Percentiles rank a stretch among this genome's conserved stretches.
Evolutionary conservation across 139 green algal species (phyloP).

Genomic region (Coelastrella sp.): DNA sequence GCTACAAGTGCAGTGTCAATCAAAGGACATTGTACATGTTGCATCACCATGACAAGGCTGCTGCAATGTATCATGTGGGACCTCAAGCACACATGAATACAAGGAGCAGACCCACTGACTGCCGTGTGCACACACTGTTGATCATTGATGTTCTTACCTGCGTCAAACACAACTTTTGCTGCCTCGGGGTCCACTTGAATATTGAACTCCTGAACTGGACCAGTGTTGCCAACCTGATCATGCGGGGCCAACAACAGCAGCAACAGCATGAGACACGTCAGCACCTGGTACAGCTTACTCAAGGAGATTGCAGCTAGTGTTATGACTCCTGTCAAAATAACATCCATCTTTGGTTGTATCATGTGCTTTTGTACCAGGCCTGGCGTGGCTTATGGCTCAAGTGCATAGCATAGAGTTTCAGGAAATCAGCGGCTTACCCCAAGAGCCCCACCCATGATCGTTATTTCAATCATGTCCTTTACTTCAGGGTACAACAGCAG

Average conservation of each 20-base stretch:
- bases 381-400: too few relatives aligned
- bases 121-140: not conserved
- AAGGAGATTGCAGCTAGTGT: not conserved
- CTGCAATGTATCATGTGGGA: too few relatives aligned
- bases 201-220: constrained; percentile 87
- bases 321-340: too few relatives aligned
- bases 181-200: constrained; percentile 88
- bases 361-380: too few relatives aligned
- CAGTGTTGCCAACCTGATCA: constrained; percentile 67
- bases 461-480: constrained; percentile 74
- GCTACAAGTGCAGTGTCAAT: too few relatives aligned
- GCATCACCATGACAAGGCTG: too few relatives aligned
- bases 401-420: too few relatives aligned
- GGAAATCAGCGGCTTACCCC: constrained; percentile 55
- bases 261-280: too few relatives aligned
- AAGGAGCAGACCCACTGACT: not conserved
- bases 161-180: constrained; percentile 88
- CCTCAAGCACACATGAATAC: not conserved
- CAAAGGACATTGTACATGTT: too few relatives aligned
- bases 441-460: constrained; percentile 79
- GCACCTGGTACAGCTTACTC: too few relatives aligned
- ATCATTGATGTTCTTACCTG: constrained; percentile 48
- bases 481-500: constrained; percentile 89
- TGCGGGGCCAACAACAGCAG: too few relatives aligned
- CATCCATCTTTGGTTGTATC: too few relatives aligned